Percentiles rank a stretch among this genome's conserved stretches.
Evolutionary conservation across 495 filamentous ascomycete genomes (phyloP).

Genomic region (Choiromyces venosus): DNA sequence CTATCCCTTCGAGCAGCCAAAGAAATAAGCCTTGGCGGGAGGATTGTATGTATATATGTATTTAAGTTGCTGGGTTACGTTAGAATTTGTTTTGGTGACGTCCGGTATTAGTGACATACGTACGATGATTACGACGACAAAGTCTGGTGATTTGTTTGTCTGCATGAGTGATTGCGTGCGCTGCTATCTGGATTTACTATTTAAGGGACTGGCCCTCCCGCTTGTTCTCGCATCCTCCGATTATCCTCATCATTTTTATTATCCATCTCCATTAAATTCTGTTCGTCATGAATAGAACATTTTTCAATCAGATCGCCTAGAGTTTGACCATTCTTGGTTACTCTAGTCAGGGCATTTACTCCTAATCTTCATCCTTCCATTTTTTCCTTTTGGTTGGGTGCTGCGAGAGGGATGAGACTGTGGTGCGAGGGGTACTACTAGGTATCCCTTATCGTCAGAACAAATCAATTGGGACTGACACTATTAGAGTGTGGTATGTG

Average conservation of each 20-base stretch:
- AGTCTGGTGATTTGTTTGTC: not conserved
- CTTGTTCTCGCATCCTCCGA: not conserved
- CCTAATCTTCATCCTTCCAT: too few species aligned
- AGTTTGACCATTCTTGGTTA: too few species aligned
- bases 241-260: not conserved
- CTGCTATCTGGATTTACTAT: not conserved
- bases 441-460: too few species aligned
- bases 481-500: too few species aligned
- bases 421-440: too few species aligned
- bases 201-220: not conserved
- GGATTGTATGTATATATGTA: conserved; percentile 7
- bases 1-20: conserved; percentile 25
- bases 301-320: not conserved
- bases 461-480: too few species aligned
- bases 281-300: not conserved
- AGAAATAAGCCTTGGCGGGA: not conserved
- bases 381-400: too few species aligned
- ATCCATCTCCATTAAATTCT: not conserved
- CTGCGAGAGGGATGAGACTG: too few species aligned
- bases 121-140: not conserved
- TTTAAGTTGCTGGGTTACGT: not conserved
- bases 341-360: too few species aligned
- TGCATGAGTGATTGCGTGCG: not conserved
- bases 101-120: not conserved
- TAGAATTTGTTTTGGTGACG: not conserved